Conservation (phyloP, 1,139 yeast genomes). For the Yarrowia galli region DNA sequence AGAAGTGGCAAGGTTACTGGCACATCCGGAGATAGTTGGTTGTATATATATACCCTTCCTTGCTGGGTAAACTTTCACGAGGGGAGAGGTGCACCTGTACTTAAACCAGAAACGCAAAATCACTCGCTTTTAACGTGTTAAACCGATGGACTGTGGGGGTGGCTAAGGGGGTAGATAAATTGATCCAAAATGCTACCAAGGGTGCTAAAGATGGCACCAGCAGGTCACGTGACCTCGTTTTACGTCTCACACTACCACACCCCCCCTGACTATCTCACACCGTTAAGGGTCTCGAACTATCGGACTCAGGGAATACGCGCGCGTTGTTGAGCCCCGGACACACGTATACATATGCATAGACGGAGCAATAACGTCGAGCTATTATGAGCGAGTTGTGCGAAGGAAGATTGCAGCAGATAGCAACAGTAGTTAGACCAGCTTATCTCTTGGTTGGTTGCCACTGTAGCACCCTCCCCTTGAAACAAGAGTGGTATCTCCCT, state of each 20-base stretch:
- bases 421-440: not conserved
- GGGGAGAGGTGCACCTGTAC: not conserved
- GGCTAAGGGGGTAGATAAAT: too few species aligned
- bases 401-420: not conserved
- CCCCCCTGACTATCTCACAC: too few species aligned
- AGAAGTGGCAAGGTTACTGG: not conserved
- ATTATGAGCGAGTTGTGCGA: not conserved
- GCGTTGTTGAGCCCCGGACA: too few species aligned
- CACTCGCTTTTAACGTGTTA: not conserved
- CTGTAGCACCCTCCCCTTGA: not conserved
- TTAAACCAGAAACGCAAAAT: not conserved
- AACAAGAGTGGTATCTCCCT: constrained; percentile 7
- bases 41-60: not conserved
- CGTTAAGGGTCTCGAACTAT: not conserved
- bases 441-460: not conserved
- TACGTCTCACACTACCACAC: too few species aligned
- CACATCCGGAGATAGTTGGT: not conserved
- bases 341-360: not conserved
- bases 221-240: too few species aligned
- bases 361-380: not conserved
- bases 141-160: not conserved
- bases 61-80: constrained; percentile 4
- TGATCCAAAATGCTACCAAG: too few species aligned
- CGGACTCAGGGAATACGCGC: too few species aligned
- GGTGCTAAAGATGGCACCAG: too few species aligned